phyloP scores from a whole-genome alignment of 345 rosid genomes.

The Aquilaria malaccensis region DNA sequence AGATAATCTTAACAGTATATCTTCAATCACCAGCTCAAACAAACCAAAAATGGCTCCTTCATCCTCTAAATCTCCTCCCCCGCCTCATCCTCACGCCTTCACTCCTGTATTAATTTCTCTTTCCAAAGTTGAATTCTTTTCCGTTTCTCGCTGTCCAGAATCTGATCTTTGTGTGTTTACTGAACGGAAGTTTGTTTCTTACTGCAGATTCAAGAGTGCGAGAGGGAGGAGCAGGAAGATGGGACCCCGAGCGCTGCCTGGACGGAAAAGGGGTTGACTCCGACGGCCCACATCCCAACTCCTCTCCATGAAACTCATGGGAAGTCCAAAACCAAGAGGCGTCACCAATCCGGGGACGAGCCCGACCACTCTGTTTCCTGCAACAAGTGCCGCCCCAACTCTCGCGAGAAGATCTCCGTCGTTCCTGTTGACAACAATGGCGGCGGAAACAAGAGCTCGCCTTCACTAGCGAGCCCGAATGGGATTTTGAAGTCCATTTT shows the following conservation, averaged over 20 bases:
- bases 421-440: constrained; percentile 68
- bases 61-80: constrained; percentile 47
- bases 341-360: constrained; percentile 23
- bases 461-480: constrained; percentile 68
- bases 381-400: constrained; percentile 75
- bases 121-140: not conserved
- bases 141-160: too few species aligned
- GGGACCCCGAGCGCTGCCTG: constrained; percentile 31
- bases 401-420: constrained; percentile 72
- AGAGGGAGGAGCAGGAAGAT: constrained; percentile 39
- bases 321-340: constrained; percentile 33
- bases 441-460: constrained; percentile 28
- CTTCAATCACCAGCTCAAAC: not conserved
- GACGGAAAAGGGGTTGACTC: constrained; percentile 19
- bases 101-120: constrained; percentile 58
- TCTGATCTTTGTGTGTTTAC: not conserved
- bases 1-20: not conserved
- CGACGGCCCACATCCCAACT: constrained; percentile 37
- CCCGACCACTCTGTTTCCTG: constrained; percentile 54
- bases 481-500: constrained; percentile 62
- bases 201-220: constrained; percentile 84
- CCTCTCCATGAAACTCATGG: constrained; percentile 50
- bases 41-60: constrained; percentile 37
- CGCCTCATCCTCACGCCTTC: constrained; percentile 36
- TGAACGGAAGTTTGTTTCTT: not conserved